phyloP scores from a whole-genome alignment of 768 basidiomycete genomes.

The Pisolithus orientalis region DNA sequence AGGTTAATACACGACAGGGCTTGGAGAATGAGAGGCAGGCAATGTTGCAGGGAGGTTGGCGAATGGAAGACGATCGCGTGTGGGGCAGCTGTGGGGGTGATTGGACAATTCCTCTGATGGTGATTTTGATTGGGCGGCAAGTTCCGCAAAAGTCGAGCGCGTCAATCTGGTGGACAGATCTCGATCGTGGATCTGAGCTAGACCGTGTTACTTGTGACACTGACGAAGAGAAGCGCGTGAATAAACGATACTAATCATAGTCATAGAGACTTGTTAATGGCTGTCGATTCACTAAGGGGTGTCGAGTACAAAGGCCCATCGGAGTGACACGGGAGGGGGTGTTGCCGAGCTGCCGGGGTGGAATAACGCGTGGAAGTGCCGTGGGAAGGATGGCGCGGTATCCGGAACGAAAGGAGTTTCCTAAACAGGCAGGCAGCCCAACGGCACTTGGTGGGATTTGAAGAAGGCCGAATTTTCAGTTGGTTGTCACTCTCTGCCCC shows the following conservation, averaged over 20 bases:
- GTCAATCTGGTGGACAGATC: background rate
- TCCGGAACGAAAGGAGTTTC: background rate
- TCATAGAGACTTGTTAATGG: too few relatives aligned
- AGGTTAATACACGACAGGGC: background rate
- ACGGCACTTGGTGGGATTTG: background rate
- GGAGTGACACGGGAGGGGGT: background rate
- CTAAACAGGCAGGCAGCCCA: background rate
- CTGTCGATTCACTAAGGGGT: background rate
- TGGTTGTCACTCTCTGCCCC: background rate
- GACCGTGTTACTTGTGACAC: background rate
- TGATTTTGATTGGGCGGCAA: background rate
- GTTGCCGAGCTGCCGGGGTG: background rate
- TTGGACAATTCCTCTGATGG: background rate
- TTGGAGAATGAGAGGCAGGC: too few relatives aligned
- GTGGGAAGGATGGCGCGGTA: background rate
- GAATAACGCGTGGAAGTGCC: background rate
- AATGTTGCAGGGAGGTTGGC: too few relatives aligned
- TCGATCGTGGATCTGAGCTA: background rate
- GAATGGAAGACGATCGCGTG: background rate
- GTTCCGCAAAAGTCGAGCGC: background rate
- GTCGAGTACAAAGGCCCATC: background rate
- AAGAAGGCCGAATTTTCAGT: background rate
- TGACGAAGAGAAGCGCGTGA: background rate
- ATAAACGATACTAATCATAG: too few relatives aligned
- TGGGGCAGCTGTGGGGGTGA: background rate